A percentile compares a stretch with the other conserved stretches of the same genome.
Evolutionary conservation across 2,329 filamentous ascomycete genomes (phyloP).

Genomic region (Paraphaeosphaeria sporulosa): DNA sequence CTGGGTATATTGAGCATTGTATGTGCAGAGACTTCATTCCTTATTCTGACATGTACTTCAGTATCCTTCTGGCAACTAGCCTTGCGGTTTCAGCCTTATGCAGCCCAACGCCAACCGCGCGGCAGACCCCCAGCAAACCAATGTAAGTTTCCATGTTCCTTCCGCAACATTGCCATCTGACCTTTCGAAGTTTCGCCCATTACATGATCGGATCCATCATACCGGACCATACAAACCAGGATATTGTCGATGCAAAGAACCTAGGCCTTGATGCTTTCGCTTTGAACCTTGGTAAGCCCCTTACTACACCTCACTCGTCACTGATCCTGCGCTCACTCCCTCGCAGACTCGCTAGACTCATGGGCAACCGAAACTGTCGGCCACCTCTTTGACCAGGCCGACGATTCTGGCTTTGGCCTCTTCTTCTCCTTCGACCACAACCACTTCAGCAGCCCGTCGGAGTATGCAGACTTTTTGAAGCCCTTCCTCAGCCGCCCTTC

Average conservation of each 20-base stretch:
- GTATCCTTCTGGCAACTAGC: background rate
- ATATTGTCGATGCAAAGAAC: conserved; percentile 38
- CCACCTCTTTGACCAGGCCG: conserved; percentile 42
- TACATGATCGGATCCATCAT: conserved; percentile 35
- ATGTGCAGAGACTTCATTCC: background rate
- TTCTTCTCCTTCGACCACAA: conserved; percentile 51
- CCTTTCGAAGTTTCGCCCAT: conserved; percentile 29
- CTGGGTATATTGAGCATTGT: too few species aligned
- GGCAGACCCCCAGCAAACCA: conserved; percentile 14
- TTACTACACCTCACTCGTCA: background rate
- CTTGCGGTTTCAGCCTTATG: conserved; percentile 10
- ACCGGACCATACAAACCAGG: conserved; percentile 29
- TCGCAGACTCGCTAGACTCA: conserved; percentile 18
- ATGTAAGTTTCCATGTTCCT: conserved; percentile 8
- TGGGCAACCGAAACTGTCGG: conserved; percentile 40
- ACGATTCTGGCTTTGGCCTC: conserved; percentile 39
- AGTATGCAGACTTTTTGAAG: conserved; percentile 37
- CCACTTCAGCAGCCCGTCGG: conserved; percentile 29
- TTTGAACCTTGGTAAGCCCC: conserved; percentile 38
- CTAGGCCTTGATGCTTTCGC: conserved; percentile 49
- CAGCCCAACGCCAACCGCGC: background rate
- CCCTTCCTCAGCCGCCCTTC: conserved; percentile 29
- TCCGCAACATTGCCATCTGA: too few species aligned
- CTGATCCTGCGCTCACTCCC: conserved; percentile 7
- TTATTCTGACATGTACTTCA: background rate